Percentiles rank a stretch among this genome's conserved stretches.
Conservation (phyloP, 1,284 basidiomycete species). For the Ceratorhiza oryzae-sativae region DNA sequence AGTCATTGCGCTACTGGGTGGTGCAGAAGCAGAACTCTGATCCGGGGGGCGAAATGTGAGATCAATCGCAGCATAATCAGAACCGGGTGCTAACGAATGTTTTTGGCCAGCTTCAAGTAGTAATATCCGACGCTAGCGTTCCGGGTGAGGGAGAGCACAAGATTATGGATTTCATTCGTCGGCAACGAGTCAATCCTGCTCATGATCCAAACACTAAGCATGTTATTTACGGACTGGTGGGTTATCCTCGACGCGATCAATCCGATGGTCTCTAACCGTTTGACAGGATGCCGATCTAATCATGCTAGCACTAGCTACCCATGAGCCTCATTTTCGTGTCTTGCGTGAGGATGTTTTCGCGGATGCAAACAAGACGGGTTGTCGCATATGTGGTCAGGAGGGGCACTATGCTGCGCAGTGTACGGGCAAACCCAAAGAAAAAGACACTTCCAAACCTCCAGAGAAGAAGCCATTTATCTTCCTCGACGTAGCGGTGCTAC, state of each 20-base stretch:
- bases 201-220: slow-evolving; percentile 96
- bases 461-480: slow-evolving; percentile 99
- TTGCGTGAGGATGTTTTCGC: slow-evolving; percentile 97
- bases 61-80: slow-evolving; percentile 38
- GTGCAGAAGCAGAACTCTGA: slow-evolving; percentile 94
- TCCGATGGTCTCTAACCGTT: background rate
- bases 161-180: slow-evolving; percentile 98
- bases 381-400: slow-evolving; percentile 91
- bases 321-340: slow-evolving; percentile 97
- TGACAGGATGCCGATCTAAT: slow-evolving; percentile 95
- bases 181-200: slow-evolving; percentile 84
- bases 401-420: slow-evolving; percentile 96
- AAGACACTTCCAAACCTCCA: slow-evolving; percentile 56
- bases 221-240: slow-evolving; percentile 95
- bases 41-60: slow-evolving; percentile 89
- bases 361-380: slow-evolving; percentile 79
- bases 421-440: slow-evolving; percentile 68
- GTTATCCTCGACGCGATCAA: slow-evolving; percentile 46
- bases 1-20: slow-evolving; percentile 95
- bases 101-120: slow-evolving; percentile 78
- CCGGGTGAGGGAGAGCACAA: slow-evolving; percentile 99
- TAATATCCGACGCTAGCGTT: slow-evolving; percentile 96
- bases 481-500: slow-evolving; percentile 92
- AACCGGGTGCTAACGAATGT: slow-evolving; percentile 39
- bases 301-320: slow-evolving; percentile 97